Evolutionary conservation across 352 stramenopile genomes (phyloP), one percentile per base, ranked within the genome.

Genomic region (Pythium biforme): DNA sequence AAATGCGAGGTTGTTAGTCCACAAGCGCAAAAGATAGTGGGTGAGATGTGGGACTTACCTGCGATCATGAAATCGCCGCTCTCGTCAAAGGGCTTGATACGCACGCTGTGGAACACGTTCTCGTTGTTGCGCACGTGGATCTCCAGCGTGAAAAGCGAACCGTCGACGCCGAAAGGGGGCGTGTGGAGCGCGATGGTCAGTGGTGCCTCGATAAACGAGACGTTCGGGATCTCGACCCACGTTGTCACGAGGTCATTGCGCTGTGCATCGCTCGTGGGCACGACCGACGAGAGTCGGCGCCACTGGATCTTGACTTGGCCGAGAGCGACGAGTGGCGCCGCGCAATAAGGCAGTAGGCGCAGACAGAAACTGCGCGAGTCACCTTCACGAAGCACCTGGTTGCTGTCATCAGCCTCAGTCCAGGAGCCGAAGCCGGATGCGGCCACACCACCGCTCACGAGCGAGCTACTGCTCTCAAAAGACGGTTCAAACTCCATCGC

Each of bases 11-110:
- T 4, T 12, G 17, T 19, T 17, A n/a, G 14, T 9, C n/a, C 37
- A 43, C 11, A 19, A 41, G 3, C 22, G 46, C 20, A n/a, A 37
- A 51, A 31, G 2, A 54, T 46, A 25, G 31, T 3, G 8, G 5
- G 54, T 48, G 23, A 57, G 6, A 23, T 5, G 27, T 11, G 46
- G 23, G 19, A 33, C 53, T 49, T 58, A 84, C 76, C 86, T 26
- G 83, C 77, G 29, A 95, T 83, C 58, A 93, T 78, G 68, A 94
- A 94, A 46, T 90, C 77, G 12, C 72, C 76, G 17, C 79, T 86
- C 7, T 87, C 75, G 62, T 92, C 77, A 22, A 89, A 72, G 0
- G 81, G 75, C 55, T 91, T 89, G 47, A 95, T 68, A 0, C 74
- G 79, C 22, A 95, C 56, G 33, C 76, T 86, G 62, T 94, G 81